These are phyloP conservation scores for Xanthoconium purpureum DNA, from an alignment of 768 basidiomycete genomes.

Conservation along the genomic window DNA sequence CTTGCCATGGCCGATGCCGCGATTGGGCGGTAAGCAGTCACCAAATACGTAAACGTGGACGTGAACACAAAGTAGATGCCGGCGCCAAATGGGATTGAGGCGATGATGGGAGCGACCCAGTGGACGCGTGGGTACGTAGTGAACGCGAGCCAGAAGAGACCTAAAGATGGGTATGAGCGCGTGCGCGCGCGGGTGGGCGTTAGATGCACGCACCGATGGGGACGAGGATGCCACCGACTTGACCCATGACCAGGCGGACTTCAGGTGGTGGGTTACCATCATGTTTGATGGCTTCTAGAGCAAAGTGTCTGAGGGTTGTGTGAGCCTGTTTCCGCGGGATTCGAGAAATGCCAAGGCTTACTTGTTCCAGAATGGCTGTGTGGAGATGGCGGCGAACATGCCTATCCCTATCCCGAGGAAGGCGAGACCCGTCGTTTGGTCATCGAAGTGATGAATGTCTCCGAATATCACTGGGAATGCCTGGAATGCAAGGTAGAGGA, in stretches of 20 bases:
- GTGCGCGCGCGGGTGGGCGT: background rate
- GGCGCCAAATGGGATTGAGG: slow-evolving; percentile 46
- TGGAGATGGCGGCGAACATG: slow-evolving; percentile 37
- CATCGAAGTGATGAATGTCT: slow-evolving; percentile 48
- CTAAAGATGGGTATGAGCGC: slow-evolving; percentile 11
- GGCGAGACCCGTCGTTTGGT: slow-evolving; percentile 46
- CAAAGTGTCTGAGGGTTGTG: slow-evolving; percentile 34
- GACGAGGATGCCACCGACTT: slow-evolving; percentile 63
- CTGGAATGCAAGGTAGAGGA: slow-evolving; percentile 53
- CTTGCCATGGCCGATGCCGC: slow-evolving; percentile 64
- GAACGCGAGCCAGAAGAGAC: slow-evolving; percentile 55
- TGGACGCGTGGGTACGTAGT: slow-evolving; percentile 47
- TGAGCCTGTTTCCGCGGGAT: background rate
- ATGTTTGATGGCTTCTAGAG: slow-evolving; percentile 36
- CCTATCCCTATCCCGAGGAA: slow-evolving; percentile 53
- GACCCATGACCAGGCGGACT: slow-evolving; percentile 59
- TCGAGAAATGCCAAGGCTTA: background rate
- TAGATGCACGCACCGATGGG: slow-evolving; percentile 45
- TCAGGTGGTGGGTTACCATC: slow-evolving; percentile 60
- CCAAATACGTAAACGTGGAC: slow-evolving; percentile 60
- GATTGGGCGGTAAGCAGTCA: slow-evolving; percentile 48
- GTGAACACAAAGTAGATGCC: slow-evolving; percentile 66
- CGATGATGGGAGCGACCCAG: slow-evolving; percentile 47
- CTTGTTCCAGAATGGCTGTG: slow-evolving; percentile 48
- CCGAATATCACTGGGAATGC: slow-evolving; percentile 54